These are phyloP conservation scores for Thielaviopsis cerberus DNA, from an alignment of 2,329 filamentous ascomycete genomes.

Conservation along the genomic window DNA sequence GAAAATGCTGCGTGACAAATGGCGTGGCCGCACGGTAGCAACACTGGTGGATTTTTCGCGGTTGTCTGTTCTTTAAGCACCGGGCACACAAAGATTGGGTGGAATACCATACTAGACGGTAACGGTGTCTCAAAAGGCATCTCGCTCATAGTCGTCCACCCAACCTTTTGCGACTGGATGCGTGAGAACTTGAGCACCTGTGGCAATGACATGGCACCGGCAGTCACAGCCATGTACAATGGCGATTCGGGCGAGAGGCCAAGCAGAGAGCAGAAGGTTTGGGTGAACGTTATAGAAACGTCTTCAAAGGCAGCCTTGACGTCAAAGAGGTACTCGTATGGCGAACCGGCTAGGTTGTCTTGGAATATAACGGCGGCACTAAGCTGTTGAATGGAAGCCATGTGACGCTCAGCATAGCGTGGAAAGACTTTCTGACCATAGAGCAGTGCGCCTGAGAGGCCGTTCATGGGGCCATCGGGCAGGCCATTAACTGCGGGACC, in stretches of 20 bases:
- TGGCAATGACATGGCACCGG: conserved; percentile 78
- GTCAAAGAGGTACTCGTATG: conserved; percentile 63
- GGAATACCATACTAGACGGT: conserved; percentile 50
- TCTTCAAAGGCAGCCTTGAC: conserved; percentile 62
- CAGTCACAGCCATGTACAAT: conserved; percentile 79
- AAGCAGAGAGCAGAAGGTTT: conserved; percentile 84
- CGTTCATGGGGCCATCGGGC: conserved; percentile 34
- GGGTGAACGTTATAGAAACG: conserved; percentile 69
- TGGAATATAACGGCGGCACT: conserved; percentile 64
- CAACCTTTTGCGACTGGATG: conserved; percentile 77
- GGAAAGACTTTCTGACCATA: conserved; percentile 63
- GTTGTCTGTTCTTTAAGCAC: conserved; percentile 94
- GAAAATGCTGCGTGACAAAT: conserved; percentile 70
- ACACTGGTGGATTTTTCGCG: conserved; percentile 84
- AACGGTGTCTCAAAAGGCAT: conserved; percentile 58
- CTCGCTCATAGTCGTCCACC: conserved; percentile 87
- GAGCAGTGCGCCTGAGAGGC: conserved; percentile 44
- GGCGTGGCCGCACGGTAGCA: conserved; percentile 89
- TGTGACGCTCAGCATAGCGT: conserved; percentile 55
- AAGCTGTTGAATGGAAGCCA: conserved; percentile 63
- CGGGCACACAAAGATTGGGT: conserved; percentile 93
- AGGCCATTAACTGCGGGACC: conserved; percentile 36
- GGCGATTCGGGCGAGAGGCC: conserved; percentile 82
- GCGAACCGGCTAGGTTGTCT: conserved; percentile 54
- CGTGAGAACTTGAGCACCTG: conserved; percentile 73